Evolutionary conservation across 139 green algal genomes (phyloP).

Genomic region (Chlamydomonas applanata): DNA sequence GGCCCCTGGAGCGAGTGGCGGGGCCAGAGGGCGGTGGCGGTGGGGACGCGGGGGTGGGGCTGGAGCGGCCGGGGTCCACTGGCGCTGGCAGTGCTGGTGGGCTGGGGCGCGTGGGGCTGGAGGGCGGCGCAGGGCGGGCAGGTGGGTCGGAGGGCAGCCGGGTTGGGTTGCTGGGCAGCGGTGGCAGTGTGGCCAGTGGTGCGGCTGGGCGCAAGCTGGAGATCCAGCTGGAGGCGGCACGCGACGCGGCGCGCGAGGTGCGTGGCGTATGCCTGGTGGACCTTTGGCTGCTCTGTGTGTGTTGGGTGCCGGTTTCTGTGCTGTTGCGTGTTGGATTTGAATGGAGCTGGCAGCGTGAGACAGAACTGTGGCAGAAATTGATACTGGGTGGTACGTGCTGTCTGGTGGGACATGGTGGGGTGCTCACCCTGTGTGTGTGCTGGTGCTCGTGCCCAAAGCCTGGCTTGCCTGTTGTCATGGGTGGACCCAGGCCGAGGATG

Average conservation of each 20-base stretch:
- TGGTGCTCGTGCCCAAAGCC: too few species aligned
- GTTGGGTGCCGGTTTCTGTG: too few species aligned
- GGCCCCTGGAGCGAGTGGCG: slow-evolving; percentile 26
- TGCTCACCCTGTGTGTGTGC: too few species aligned
- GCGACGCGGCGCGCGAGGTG: slow-evolving; percentile 21
- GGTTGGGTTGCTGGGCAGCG: background rate
- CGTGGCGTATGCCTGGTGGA: background rate
- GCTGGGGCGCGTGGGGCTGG: background rate
- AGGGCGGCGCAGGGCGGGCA: background rate
- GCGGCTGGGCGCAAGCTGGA: slow-evolving; percentile 26
- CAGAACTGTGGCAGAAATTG: too few species aligned
- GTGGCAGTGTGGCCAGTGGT: background rate
- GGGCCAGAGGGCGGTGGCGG: background rate
- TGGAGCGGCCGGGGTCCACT: too few species aligned
- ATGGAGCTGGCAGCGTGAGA: too few species aligned
- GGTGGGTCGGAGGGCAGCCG: background rate
- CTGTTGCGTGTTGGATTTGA: too few species aligned
- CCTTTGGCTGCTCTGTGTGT: too few species aligned
- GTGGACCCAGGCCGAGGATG: background rate
- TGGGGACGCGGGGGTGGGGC: background rate
- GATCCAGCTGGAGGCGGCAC: slow-evolving; percentile 26
- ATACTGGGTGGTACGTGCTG: too few species aligned
- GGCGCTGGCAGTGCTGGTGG: background rate
- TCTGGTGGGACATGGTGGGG: too few species aligned
- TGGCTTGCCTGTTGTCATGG: too few species aligned